Evolutionary conservation across 2,329 filamentous ascomycete species (phyloP).

Genomic region (Venturia oleaginea): DNA sequence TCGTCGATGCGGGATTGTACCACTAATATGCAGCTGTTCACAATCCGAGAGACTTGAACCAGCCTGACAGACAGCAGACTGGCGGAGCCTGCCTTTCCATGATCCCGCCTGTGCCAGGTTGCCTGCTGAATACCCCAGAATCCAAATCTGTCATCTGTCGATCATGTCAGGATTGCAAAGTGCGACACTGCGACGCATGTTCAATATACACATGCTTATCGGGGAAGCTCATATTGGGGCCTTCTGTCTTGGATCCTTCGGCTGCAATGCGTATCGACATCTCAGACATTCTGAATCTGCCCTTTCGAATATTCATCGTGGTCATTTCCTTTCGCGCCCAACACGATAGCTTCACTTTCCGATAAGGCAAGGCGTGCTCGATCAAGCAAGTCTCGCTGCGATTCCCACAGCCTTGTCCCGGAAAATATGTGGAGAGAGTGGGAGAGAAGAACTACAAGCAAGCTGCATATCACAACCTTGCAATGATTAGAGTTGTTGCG

Average conservation of each 20-base stretch:
- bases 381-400: neutral
- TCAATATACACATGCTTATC: neutral
- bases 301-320: neutral
- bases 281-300: neutral
- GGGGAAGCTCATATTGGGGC: neutral
- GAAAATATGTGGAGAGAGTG: neutral
- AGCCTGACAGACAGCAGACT: neutral
- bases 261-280: neutral
- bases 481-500: neutral
- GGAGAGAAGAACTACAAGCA: neutral
- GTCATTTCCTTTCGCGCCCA: neutral
- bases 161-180: neutral
- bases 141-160: neutral
- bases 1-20: neutral
- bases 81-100: neutral
- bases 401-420: neutral
- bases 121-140: slow-evolving; percentile 1
- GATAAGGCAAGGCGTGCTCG: neutral
- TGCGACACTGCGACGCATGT: no score
- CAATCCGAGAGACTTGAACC: neutral
- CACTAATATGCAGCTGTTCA: neutral
- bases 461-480: neutral
- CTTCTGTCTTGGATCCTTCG: neutral
- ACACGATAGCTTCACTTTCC: neutral
- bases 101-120: neutral